phyloP scores from a whole-genome alignment of 345 rosid genomes.

The Hibiscus tridactylites region DNA sequence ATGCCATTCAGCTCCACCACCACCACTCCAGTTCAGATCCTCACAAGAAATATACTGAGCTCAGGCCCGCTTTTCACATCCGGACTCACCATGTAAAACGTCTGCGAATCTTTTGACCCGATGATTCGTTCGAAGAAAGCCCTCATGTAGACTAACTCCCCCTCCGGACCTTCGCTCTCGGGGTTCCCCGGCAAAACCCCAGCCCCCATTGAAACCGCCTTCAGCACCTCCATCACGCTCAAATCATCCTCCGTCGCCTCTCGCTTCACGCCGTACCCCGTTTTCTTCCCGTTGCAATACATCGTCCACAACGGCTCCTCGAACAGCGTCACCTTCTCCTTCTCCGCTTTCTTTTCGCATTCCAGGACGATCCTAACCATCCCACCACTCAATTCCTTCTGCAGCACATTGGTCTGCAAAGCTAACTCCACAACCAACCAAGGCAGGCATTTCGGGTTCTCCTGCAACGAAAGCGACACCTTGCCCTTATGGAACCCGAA shows the following conservation, averaged over 20 bases:
- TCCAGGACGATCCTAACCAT: slow-evolving; percentile 76
- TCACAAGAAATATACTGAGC: slow-evolving; percentile 66
- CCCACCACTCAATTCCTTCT: slow-evolving; percentile 38
- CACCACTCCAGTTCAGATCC: slow-evolving; percentile 31
- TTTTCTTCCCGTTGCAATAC: slow-evolving; percentile 22
- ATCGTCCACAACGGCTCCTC: slow-evolving; percentile 78
- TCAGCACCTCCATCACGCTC: slow-evolving; percentile 65
- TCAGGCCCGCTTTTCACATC: slow-evolving; percentile 78
- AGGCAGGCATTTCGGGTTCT: slow-evolving; percentile 56
- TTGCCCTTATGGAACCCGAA: slow-evolving; percentile 70
- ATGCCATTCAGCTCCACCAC: too few relatives aligned
- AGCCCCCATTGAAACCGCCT: slow-evolving; percentile 81
- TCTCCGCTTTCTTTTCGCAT: slow-evolving; percentile 54
- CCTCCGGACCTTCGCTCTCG: slow-evolving; percentile 57
- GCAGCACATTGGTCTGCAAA: slow-evolving; percentile 29
- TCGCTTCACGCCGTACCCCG: not conserved
- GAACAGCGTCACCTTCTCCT: slow-evolving; percentile 37
- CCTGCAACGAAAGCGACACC: slow-evolving; percentile 68
- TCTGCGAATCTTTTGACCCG: slow-evolving; percentile 85
- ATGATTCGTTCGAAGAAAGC: slow-evolving; percentile 70
- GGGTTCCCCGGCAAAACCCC: slow-evolving; percentile 69
- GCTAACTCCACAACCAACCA: slow-evolving; percentile 36
- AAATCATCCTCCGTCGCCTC: slow-evolving; percentile 53
- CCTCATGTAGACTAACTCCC: slow-evolving; percentile 68
- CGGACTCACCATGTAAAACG: slow-evolving; percentile 75